Conservation (phyloP, 2,329 filamentous ascomycete genomes). For the Pseudocercospora fuligena region DNA sequence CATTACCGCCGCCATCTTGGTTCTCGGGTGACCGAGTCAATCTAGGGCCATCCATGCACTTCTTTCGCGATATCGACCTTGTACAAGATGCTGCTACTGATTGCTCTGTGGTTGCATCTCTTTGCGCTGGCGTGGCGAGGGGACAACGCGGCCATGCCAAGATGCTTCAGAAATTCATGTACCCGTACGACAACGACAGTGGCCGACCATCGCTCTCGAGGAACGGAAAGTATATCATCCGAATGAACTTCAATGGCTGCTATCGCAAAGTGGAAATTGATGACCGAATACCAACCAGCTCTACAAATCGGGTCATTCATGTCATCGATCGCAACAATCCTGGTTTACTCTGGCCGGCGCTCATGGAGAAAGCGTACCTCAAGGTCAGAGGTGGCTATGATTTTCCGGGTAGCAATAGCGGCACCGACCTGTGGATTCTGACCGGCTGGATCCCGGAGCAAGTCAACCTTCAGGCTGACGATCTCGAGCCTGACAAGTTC, state of each 20-base stretch:
- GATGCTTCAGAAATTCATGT: slow-evolving; percentile 74
- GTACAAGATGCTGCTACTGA: slow-evolving; percentile 96
- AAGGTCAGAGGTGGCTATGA: slow-evolving; percentile 96
- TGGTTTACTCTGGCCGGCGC: slow-evolving; percentile 83
- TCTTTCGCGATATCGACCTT: slow-evolving; percentile 70
- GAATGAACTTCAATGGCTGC: slow-evolving; percentile 95
- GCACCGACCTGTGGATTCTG: slow-evolving; percentile 89
- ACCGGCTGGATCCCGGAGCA: slow-evolving; percentile 98
- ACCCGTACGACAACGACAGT: slow-evolving; percentile 69
- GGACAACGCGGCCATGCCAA: slow-evolving; percentile 71
- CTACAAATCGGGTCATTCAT: slow-evolving; percentile 75
- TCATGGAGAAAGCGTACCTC: slow-evolving; percentile 94
- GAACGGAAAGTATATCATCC: slow-evolving; percentile 88
- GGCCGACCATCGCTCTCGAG: slow-evolving; percentile 67
- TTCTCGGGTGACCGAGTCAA: slow-evolving; percentile 37
- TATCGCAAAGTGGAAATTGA: slow-evolving; percentile 87
- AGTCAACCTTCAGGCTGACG: slow-evolving; percentile 84
- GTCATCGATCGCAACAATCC: slow-evolving; percentile 86
- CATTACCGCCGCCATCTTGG: slow-evolving; percentile 58
- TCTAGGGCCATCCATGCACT: slow-evolving; percentile 60
- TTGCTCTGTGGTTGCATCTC: slow-evolving; percentile 93
- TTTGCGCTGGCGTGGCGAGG: slow-evolving; percentile 79
- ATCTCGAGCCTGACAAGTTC: slow-evolving; percentile 73
- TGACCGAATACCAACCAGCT: slow-evolving; percentile 81
- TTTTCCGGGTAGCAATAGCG: slow-evolving; percentile 96